Evolutionary conservation across 352 stramenopile genomes (phyloP), one percentile per base, ranked within the genome.

Genomic region (Globisporangium takayamanum): DNA sequence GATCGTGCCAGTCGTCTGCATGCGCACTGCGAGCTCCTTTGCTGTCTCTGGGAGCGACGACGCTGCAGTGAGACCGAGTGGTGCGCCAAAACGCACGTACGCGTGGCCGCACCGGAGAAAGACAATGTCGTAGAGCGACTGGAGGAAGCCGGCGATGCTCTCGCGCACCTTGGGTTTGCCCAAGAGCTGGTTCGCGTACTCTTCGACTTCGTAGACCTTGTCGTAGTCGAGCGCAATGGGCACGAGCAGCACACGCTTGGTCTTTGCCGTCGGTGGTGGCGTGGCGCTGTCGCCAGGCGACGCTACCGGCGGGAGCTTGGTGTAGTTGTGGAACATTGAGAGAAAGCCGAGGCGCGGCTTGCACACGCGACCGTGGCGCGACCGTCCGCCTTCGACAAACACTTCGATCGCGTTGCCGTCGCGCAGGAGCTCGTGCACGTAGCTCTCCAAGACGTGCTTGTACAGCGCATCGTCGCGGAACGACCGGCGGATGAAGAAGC

Each of bases 211-310:
- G 59, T 92, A 89, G 8, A 93, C 82, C 39, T 92, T 89, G 67
- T 96, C 88, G 59, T 96, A 96, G 63, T 95, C 87, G 14, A 96
- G 68, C 14, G 87, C 88, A 36, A 96, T 91, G 0, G 88, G 88
- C 1, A 96, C 88, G 1, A 96, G 62, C 59, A 93, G 59, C 1
- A 94, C 66, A 10, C 64, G 74, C 39, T 81, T 82, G 54, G 73
- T 85, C 58, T 26, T 73, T 41, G 18, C 52, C 20, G 22, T 73
- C 39, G 59, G 28, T 42, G 55, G 63, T 65, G 37, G 30, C 49
- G 50, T 72, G 45, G 5, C 28, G 28, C 28, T 33, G 28, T 3
- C 28, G 3, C 5, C 28, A 5, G 28, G 2, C 28, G 28, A 33
- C 28, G 28, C 28, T 33, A 67, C 44, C 4, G 5, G 18, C 7